Base-by-base conservation (phyloP, 805 yeast species). In the Nakazawaea anatomiae region DNA sequence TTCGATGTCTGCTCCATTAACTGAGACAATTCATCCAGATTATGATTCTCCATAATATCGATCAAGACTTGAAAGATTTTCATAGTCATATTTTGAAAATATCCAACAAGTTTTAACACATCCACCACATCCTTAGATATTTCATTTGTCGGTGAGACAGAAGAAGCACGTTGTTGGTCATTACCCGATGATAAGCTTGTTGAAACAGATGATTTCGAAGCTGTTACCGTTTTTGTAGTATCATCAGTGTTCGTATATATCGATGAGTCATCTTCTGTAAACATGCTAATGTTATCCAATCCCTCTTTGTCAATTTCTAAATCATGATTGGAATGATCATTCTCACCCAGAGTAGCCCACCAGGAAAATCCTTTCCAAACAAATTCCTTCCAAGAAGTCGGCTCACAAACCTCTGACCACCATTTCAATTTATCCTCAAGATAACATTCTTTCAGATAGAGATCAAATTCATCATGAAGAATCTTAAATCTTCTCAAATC, bases 321-420 rank as follows among this genome's bases (percentile, higher is more conserved):
- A 40, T 74, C 76, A 31, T 68, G 71, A 44, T 69, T 67, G 25
- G 67, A 60, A 28, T 63, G 64, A 12, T 71, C 69, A 40, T 75
- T 72, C 53, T 83, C 86, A 7, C 94, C 96, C 1, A 94, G 92
- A 32, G 87, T 77, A 3, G 96, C 96, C 89, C 92, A 87, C 94
- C 94, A 87, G 25, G 86, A 69, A 52, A 87, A 76, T 0, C 90
- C 90, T 49, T 77, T 72, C 87, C 87, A 83, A 1, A 83, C 69
- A 40, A 77, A 69, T 57, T 81, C 83, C 49, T 72, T 70, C 77
- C 87, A 75, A 1, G 85, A 73, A 27, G 73, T 62, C 1, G 81
- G 71, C 46, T 76, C 80, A 1, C 78, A 70, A 10, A 73, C 72
- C 2, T 62, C 57, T 9, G 60, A 48, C 80, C 80, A 75, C 79